Percentiles rank a stretch among this genome's conserved stretches.
Evolutionary conservation across 148 eudicot species (phyloP).

Genomic region (Spergularia marina): DNA sequence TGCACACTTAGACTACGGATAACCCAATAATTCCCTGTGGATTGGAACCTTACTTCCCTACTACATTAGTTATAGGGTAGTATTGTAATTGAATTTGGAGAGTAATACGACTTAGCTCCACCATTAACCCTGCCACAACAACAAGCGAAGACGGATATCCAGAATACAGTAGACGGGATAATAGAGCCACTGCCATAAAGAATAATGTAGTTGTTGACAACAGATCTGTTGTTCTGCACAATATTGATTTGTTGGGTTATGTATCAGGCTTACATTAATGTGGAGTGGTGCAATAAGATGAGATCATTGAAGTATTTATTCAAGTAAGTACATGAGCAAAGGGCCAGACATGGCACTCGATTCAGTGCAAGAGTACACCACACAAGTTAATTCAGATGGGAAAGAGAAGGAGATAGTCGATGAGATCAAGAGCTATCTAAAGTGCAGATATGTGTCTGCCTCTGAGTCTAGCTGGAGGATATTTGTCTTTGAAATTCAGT

Average conservation of each 20-base stretch:
- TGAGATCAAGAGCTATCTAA: slow-evolving; percentile 1
- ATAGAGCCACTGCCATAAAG: background rate
- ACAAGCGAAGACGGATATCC: background rate
- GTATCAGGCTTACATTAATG: slow-evolving; percentile 3
- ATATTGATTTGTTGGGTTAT: slow-evolving; percentile 8
- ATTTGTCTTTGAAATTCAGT: background rate
- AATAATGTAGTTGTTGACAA: background rate
- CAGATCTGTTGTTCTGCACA: background rate
- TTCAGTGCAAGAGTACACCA: background rate
- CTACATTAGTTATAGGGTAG: too few relatives aligned
- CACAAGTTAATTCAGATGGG: too few relatives aligned
- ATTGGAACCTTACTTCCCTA: too few relatives aligned
- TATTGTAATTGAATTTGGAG: too few relatives aligned
- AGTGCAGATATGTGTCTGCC: slow-evolving; percentile 12
- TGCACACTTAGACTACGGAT: too few relatives aligned
- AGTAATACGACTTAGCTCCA: too few relatives aligned
- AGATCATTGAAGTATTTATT: background rate
- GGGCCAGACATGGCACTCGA: slow-evolving; percentile 7
- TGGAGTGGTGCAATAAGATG: slow-evolving; percentile 8
- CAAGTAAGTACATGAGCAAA: slow-evolving; percentile 17
- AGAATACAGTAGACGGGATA: background rate
- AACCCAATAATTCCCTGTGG: too few relatives aligned
- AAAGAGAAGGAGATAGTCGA: background rate
- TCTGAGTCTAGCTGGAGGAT: slow-evolving; percentile 4
- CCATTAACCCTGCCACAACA: background rate